Evolutionary conservation across 768 basidiomycete genomes (phyloP).

Genomic region (Pleurotus salmoneostramineus): DNA sequence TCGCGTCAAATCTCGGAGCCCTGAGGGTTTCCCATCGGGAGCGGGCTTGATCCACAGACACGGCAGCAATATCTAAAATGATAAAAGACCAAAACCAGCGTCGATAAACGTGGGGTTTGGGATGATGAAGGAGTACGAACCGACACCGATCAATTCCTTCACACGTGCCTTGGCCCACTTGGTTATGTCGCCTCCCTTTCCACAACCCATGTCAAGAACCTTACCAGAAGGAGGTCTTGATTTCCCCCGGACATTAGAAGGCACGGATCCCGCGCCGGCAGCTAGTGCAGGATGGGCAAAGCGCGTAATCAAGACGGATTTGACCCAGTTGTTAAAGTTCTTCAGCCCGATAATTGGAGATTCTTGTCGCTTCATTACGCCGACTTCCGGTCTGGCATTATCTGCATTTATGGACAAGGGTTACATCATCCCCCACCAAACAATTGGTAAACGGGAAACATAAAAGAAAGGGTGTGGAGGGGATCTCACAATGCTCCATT

Average conservation of each 20-base stretch:
- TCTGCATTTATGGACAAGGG: slow-evolving; percentile 42
- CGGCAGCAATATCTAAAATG: slow-evolving; percentile 74
- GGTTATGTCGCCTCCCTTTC: slow-evolving; percentile 96
- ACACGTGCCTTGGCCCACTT: slow-evolving; percentile 93
- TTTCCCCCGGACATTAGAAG: slow-evolving; percentile 20
- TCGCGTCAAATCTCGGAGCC: slow-evolving; percentile 62
- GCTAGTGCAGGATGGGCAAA: slow-evolving; percentile 74
- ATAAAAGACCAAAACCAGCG: slow-evolving; percentile 5
- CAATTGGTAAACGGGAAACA: background rate
- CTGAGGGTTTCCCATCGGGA: slow-evolving; percentile 57
- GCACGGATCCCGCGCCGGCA: slow-evolving; percentile 25
- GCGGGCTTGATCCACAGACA: slow-evolving; percentile 88
- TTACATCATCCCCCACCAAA: slow-evolving; percentile 1
- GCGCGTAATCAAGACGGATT: slow-evolving; percentile 91
- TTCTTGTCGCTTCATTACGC: slow-evolving; percentile 74
- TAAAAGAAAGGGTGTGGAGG: slow-evolving; percentile 1
- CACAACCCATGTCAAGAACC: slow-evolving; percentile 95
- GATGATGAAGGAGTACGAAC: slow-evolving; percentile 33
- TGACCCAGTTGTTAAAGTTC: slow-evolving; percentile 99
- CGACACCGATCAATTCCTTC: slow-evolving; percentile 75
- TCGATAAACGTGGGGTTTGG: background rate
- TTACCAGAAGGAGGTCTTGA: slow-evolving; percentile 48
- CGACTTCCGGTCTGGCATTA: slow-evolving; percentile 90
- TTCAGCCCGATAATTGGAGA: slow-evolving; percentile 97
- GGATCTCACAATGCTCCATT: slow-evolving; percentile 70